Evolutionary conservation across 352 stramenopile species (phyloP), one percentile per base, ranked within the genome.

Genomic region (Albugo candida): DNA sequence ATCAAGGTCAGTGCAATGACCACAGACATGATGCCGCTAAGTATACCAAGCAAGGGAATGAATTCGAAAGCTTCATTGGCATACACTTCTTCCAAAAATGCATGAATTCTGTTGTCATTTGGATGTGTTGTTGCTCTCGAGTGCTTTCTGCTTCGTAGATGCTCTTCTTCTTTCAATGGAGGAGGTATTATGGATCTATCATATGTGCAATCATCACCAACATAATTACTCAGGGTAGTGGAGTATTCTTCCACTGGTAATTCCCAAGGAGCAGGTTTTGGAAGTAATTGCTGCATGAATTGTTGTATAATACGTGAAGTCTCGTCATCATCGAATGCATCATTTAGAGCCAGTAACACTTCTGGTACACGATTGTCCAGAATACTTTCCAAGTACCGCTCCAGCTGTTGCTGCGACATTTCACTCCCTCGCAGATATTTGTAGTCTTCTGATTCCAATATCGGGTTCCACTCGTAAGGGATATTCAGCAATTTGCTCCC

Each of bases 391-490:
- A 76, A 76, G 24, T 59, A 54, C 16, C 37, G 40, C 18, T 68
- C 41, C 1, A 76, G 36, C 1, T 27, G 38, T 0, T 43, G 51
- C 39, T 38, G 47, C 41, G 65, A 61, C n/a, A 67, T 58, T 51
- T 88, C 76, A 49, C 67, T 66, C 17, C 86, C 52, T 27, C 70
- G 69, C 21, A 86, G 60, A 2, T 86, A 63, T n/a, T 85, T 58
- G 71, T 72, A 89, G 54, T 89, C 71, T 43, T 84, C 62, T 51
- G 67, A 81, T 53, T 89, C 76, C 8, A 48, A 56, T 17, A 87
- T 41, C 17, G 72, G 70, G 24, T 82, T 82, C 19, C 81, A 76
- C 54, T 68, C 61, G n/a, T 82, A 57, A 0, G 76, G 76, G 24
- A 89, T 67, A 13, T 59, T 56, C 2, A 86, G 60, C 41, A 54